phyloP scores from a whole-genome alignment of 169 alveolate genomes.

The Cystoisospora suis region DNA sequence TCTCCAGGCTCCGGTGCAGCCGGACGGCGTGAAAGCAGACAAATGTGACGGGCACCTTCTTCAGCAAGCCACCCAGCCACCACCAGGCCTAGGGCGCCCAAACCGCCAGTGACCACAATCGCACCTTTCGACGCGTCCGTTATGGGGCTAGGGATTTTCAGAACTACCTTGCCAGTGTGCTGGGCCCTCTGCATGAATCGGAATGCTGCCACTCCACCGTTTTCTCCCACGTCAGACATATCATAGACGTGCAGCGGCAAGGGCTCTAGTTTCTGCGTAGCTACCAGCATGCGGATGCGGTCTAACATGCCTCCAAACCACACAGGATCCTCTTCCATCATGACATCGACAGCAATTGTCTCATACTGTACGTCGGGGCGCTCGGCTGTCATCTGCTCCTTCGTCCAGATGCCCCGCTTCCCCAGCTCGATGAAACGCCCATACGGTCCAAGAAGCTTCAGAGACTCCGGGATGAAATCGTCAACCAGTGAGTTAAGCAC shows the following conservation, averaged over 20 bases:
- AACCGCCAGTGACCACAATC: slow-evolving; percentile 58
- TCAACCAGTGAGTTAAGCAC: slow-evolving; percentile 72
- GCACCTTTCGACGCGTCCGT: slow-evolving; percentile 30
- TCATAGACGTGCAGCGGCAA: slow-evolving; percentile 66
- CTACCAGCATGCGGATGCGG: slow-evolving; percentile 57
- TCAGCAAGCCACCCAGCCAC: slow-evolving; percentile 69
- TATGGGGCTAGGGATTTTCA: slow-evolving; percentile 26
- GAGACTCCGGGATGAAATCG: slow-evolving; percentile 68
- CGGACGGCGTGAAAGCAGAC: slow-evolving; percentile 56
- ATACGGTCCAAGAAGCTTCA: slow-evolving; percentile 67
- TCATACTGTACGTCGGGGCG: slow-evolving; percentile 70
- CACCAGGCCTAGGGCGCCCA: slow-evolving; percentile 72
- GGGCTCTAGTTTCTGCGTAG: slow-evolving; percentile 33
- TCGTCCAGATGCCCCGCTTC: slow-evolving; percentile 73
- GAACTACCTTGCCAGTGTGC: slow-evolving; percentile 65
- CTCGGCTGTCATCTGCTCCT: slow-evolving; percentile 53
- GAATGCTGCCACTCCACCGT: slow-evolving; percentile 69
- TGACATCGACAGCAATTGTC: slow-evolving; percentile 68
- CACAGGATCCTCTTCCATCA: slow-evolving; percentile 73
- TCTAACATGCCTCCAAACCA: slow-evolving; percentile 72
- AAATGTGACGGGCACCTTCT: slow-evolving; percentile 73
- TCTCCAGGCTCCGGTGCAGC: slow-evolving; percentile 21
- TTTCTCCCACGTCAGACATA: slow-evolving; percentile 47
- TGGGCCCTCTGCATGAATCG: slow-evolving; percentile 70
- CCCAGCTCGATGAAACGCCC: slow-evolving; percentile 82